phyloP scores from a whole-genome alignment of 176 grass and related monocot genomes.

The Sorghum bicolor region DNA sequence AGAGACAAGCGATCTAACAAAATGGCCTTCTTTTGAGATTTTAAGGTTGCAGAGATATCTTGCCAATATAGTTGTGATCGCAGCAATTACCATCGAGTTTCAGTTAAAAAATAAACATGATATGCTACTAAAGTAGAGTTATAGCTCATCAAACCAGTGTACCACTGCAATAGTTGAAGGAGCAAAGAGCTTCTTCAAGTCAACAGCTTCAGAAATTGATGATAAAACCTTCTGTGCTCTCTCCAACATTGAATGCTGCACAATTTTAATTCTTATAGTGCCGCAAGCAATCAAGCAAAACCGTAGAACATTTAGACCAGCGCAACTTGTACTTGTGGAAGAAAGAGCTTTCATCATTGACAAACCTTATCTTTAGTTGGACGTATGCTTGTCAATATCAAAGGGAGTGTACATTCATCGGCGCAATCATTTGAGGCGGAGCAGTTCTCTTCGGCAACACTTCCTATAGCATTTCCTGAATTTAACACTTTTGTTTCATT shows the following conservation, averaged over 20 bases:
- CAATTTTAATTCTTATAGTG: background rate
- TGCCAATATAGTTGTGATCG: too few species aligned
- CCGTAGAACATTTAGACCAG: background rate
- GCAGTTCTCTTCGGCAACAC: constrained; percentile 24
- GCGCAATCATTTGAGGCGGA: background rate
- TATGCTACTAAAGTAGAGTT: too few species aligned
- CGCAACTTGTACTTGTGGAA: background rate
- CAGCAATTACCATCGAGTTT: too few species aligned
- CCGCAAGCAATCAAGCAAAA: background rate
- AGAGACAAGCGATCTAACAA: background rate
- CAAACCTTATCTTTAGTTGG: constrained; percentile 45
- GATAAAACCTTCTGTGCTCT: constrained; percentile 32
- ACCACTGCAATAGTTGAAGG: constrained; percentile 89
- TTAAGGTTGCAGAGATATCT: too few species aligned
- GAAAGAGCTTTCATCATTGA: background rate
- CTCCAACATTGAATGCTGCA: constrained; percentile 35
- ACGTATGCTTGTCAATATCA: constrained; percentile 19
- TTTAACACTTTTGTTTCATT: constrained; percentile 1
- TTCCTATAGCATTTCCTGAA: background rate
- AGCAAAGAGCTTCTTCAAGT: constrained; percentile 70
- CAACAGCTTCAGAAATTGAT: constrained; percentile 32
- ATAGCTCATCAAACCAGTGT: background rate
- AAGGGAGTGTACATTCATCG: constrained; percentile 17
- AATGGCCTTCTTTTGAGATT: too few species aligned
- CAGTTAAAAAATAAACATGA: too few species aligned